Conservation (phyloP, 768 basidiomycete genomes). For the Sporobolomyces roseus region DNA sequence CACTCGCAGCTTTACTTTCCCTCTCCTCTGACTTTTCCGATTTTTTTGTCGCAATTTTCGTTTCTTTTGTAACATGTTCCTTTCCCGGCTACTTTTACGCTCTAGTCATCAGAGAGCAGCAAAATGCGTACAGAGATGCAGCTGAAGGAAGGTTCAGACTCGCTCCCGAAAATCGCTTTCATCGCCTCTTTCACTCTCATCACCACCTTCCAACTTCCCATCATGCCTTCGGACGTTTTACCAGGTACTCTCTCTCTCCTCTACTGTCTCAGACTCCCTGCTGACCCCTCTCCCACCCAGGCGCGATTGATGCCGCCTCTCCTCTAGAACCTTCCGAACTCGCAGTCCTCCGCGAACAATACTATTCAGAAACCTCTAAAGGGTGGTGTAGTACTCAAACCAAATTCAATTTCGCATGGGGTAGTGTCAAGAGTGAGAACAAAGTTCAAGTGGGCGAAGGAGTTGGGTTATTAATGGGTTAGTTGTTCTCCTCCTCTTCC, state of each 20-base stretch:
- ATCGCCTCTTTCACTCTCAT: neutral
- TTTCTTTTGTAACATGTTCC: neutral
- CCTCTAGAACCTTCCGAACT: conserved; percentile 33
- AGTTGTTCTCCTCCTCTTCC: neutral
- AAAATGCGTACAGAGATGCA: too few species aligned
- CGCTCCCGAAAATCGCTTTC: too few species aligned
- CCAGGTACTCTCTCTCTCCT: conserved; percentile 9
- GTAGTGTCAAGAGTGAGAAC: conserved; percentile 83
- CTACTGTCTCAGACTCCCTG: neutral
- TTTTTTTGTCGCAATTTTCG: neutral
- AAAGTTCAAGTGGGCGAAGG: conserved; percentile 86
- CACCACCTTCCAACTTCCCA: neutral
- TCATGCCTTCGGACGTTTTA: conserved; percentile 33
- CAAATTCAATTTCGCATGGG: conserved; percentile 92
- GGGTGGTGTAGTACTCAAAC: conserved; percentile 87
- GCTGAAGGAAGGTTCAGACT: too few species aligned
- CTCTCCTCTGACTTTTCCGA: neutral
- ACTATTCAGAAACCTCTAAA: conserved; percentile 63
- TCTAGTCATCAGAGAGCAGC: too few species aligned
- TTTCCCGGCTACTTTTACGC: neutral
- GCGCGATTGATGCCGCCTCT: conserved; percentile 37
- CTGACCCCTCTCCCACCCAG: conserved; percentile 10
- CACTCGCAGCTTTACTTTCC: neutral
- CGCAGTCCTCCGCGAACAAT: conserved; percentile 34
- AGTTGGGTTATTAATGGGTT: conserved; percentile 83